Percentiles rank a stretch among this genome's conserved stretches.
These are phyloP conservation scores for Phoma sp. DNA, from an alignment of 2,329 filamentous ascomycete genomes.

Conservation along the genomic window DNA sequence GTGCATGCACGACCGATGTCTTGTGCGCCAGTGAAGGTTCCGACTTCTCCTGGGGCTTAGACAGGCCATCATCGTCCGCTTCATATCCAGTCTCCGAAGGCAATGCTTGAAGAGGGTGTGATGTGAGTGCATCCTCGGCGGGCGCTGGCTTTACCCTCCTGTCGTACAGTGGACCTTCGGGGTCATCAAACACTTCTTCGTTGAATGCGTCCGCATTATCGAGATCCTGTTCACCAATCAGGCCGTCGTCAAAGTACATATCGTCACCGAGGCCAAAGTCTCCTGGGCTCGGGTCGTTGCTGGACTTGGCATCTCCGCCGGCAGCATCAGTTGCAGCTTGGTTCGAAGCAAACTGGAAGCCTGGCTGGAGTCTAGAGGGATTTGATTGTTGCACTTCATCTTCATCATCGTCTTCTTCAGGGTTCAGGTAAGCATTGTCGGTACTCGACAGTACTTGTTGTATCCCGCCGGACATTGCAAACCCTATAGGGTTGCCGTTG, in stretches of 20 bases:
- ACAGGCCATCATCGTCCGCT: conserved; percentile 42
- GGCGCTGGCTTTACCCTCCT: conserved; percentile 49
- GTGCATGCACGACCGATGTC: conserved; percentile 44
- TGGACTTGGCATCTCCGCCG: conserved; percentile 5
- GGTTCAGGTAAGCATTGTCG: conserved; percentile 5
- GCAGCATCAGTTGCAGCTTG: not conserved
- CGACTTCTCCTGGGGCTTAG: conserved; percentile 34
- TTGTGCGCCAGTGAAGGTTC: conserved; percentile 63
- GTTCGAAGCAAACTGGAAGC: not conserved
- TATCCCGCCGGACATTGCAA: conserved; percentile 39
- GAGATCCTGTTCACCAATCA: conserved; percentile 61
- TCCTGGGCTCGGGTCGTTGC: conserved; percentile 17
- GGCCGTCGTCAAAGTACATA: conserved; percentile 73
- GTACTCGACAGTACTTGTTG: conserved; percentile 15
- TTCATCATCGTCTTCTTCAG: conserved; percentile 14
- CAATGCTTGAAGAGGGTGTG: conserved; percentile 24
- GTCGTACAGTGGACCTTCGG: conserved; percentile 56
- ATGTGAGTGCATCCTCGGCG: conserved; percentile 23
- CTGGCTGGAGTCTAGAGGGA: not conserved
- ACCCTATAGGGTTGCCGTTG: conserved; percentile 44
- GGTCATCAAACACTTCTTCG: conserved; percentile 75
- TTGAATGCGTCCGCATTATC: conserved; percentile 68
- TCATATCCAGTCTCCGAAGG: conserved; percentile 41
- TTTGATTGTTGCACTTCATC: conserved; percentile 20
- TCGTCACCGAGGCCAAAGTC: conserved; percentile 57